phyloP scores from a whole-genome alignment of 192 early-diverging fungal species.

The Backusella tarrabulga region DNA sequence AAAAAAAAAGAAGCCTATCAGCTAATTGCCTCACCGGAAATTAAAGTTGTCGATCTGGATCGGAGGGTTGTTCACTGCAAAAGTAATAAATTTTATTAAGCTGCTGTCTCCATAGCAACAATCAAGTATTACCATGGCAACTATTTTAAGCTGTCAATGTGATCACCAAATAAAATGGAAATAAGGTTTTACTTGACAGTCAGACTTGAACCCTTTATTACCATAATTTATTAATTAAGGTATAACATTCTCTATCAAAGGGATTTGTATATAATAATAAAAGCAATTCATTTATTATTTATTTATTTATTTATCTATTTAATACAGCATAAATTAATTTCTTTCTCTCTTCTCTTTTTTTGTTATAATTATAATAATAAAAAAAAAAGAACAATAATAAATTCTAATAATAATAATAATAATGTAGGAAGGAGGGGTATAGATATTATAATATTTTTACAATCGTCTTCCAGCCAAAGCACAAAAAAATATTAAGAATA shows the following conservation, averaged over 20 bases:
- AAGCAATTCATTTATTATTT: background rate
- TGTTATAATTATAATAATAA: background rate
- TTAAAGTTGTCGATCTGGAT: background rate
- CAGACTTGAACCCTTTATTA: too few species aligned
- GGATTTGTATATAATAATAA: background rate
- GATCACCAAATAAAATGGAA: too few species aligned
- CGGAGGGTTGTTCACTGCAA: too few species aligned
- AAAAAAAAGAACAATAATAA: background rate
- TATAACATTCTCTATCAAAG: background rate
- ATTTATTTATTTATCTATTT: background rate
- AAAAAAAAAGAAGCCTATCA: too few species aligned
- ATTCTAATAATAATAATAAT: background rate
- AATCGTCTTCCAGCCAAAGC: conserved; percentile 34
- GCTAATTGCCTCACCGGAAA: background rate
- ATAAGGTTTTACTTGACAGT: too few species aligned
- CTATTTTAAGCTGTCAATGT: too few species aligned
- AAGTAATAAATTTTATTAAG: background rate
- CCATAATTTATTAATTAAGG: too few species aligned
- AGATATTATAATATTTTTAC: conserved; percentile 1
- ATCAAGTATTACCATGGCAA: too few species aligned
- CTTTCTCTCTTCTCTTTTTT: background rate
- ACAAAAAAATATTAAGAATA: conserved; percentile 30
- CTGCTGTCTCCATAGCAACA: background rate
- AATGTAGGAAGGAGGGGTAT: background rate
- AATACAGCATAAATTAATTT: background rate